Conservation (phyloP, 352 stramenopile genomes). For the Phytophthora citrophthora region DNA sequence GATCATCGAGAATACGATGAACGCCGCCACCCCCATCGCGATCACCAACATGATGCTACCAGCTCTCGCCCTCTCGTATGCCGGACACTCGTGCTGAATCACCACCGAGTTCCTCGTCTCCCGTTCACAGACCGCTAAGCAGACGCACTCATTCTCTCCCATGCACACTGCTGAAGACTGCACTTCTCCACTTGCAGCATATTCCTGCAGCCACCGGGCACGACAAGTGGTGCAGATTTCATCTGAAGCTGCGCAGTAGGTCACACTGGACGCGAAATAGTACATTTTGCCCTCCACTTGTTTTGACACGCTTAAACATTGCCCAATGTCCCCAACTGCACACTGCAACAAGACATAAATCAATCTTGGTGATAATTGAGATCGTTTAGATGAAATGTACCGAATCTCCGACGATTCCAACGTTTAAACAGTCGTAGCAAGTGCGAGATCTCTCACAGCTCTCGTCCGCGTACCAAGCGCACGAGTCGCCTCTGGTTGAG, state of each 20-base stretch:
- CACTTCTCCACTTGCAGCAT: slow-evolving; percentile 17
- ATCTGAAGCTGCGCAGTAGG: slow-evolving; percentile 56
- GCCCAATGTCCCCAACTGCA: slow-evolving; percentile 27
- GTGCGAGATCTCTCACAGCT: slow-evolving; percentile 34
- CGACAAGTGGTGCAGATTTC: slow-evolving; percentile 39
- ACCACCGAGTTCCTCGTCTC: slow-evolving; percentile 23
- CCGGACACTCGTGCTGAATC: slow-evolving; percentile 23
- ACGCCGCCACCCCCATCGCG: slow-evolving; percentile 16
- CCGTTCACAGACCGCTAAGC: slow-evolving; percentile 48
- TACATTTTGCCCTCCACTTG: slow-evolving; percentile 41
- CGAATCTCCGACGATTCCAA: slow-evolving; percentile 31
- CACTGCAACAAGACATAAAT: slow-evolving; percentile 32
- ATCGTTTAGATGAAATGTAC: slow-evolving; percentile 12
- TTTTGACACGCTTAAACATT: slow-evolving; percentile 32
- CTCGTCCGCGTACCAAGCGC: slow-evolving; percentile 39
- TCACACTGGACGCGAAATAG: slow-evolving; percentile 45
- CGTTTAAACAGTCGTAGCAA: slow-evolving; percentile 52
- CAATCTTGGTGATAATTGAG: not conserved
- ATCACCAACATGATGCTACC: slow-evolving; percentile 29
- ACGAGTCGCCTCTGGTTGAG: slow-evolving; percentile 39
- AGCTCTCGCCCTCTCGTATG: slow-evolving; percentile 19
- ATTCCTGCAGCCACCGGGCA: slow-evolving; percentile 28
- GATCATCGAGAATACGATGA: slow-evolving; percentile 35
- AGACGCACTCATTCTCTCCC: slow-evolving; percentile 39
- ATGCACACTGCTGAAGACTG: slow-evolving; percentile 24